Base-by-base conservation (phyloP, 73 alveolate genomes). In the Symbiodinium natans region DNA sequence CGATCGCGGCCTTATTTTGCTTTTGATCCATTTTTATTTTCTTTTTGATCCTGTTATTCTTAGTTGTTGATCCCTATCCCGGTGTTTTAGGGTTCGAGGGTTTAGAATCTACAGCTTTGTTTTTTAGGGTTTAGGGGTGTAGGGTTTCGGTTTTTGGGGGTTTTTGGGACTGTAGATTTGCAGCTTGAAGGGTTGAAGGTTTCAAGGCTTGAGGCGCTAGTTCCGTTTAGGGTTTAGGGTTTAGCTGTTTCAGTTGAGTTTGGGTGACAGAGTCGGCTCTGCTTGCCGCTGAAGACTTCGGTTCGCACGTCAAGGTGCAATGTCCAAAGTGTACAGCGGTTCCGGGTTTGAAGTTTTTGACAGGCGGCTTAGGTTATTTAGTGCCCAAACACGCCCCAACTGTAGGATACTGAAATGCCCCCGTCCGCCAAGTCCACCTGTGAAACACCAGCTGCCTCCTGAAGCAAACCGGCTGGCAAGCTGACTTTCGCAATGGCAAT, bases 401-500 rank as follows among this genome's bases (percentile, higher is more conserved):
- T 2, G 68, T 52, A 52, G 68, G 68, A 52, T 52, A 52, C 68
- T 21, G 21, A 10, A 52, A 27, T 43, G 56, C 56, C 56, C 68
- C 68, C 68, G 17, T 52, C 68, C 27, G 68, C 68, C 5, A 52
- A 52, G 13, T 52, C 68, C 68, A 52, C 68, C 68, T 27, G 21
- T 11, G 68, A 52, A 52, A 27, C 68, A 52, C 68, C 68, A 52
- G 68, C 68, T 52, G 77, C 77, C 77, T 63, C 34, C 77, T 59
- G 36, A 31, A 63, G 34, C 10, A 63, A 7, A 11, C 54, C 43
- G 1, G 94, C 38, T 40, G 86, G 1, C 13, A 34, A 15, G 7
- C 74, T 77, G 31, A 88, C 27, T 74, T 71, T 86, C 21, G 87
- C 88, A 13, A 68, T 33, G 77, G 95, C 95, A n/a, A 88, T 88